Percentiles rank a stretch among this genome's conserved stretches.
Conservation (phyloP, 257 asterid genomes). For the Solanum okadae region DNA sequence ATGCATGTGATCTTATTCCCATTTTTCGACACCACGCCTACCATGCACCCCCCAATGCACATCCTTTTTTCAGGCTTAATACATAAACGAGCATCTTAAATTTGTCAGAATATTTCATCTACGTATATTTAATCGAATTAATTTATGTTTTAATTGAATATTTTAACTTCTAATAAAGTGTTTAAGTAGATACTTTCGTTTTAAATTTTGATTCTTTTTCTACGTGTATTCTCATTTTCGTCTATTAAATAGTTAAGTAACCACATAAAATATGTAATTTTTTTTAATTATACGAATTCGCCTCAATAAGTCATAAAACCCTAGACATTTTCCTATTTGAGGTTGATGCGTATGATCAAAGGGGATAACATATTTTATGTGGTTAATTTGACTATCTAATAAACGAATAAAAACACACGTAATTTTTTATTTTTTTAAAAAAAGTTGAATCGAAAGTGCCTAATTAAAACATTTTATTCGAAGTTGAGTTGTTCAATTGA, state of each 20-base stretch:
- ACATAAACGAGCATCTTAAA: neutral
- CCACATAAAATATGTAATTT: neutral
- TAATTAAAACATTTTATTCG: neutral
- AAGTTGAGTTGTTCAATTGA: neutral
- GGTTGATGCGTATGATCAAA: neutral
- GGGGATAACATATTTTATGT: neutral
- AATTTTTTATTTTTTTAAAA: neutral
- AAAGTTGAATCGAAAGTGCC: neutral
- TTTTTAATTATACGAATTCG: neutral
- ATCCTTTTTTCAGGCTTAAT: neutral
- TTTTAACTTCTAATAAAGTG: neutral
- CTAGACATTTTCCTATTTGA: neutral
- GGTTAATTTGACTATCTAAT: neutral
- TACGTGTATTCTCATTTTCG: neutral
- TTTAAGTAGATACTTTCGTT: accelerated
- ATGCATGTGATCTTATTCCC: neutral
- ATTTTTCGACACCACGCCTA: neutral
- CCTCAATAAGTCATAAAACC: neutral
- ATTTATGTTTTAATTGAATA: too few species aligned
- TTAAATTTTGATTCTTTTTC: neutral
- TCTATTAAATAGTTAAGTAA: neutral
- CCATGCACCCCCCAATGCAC: neutral
- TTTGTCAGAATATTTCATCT: neutral
- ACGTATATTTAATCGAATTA: accelerated
- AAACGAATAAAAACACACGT: neutral